Evolutionary conservation across 805 yeast genomes (phyloP).

Genomic region (Scheffersomyces spartinae): DNA sequence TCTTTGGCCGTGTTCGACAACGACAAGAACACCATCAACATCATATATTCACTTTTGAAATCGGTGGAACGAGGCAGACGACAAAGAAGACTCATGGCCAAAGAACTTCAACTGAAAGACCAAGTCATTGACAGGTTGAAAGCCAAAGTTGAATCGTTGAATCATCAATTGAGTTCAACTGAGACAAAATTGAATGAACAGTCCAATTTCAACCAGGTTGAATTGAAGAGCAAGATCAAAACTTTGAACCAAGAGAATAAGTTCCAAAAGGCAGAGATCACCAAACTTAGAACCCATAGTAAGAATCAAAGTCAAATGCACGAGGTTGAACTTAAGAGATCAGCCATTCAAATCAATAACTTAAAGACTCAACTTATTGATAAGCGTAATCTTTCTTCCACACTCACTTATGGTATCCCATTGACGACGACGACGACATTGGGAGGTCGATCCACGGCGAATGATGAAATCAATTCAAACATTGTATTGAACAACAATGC

Average conservation of each 20-base stretch:
- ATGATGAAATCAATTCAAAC: constrained; percentile 10
- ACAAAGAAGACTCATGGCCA: constrained; percentile 18
- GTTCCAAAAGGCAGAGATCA: too few species aligned
- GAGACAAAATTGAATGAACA: constrained; percentile 9
- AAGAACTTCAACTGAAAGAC: too few species aligned
- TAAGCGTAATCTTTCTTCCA: constrained; percentile 17
- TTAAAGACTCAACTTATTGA: constrained; percentile 24
- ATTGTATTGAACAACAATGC: constrained; percentile 22
- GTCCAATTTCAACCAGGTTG: constrained; percentile 12
- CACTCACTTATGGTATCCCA: constrained; percentile 17
- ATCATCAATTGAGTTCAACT: constrained; percentile 8
- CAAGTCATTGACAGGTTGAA: constrained; percentile 13
- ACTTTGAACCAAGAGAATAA: too few species aligned
- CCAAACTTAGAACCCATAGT: too few species aligned
- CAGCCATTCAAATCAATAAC: constrained; percentile 18
- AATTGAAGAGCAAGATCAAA: constrained; percentile 21
- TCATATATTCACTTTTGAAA: constrained; percentile 21
- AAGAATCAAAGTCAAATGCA: too few species aligned
- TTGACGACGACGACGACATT: constrained; percentile 3
- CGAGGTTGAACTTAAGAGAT: too few species aligned
- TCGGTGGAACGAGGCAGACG: constrained; percentile 20
- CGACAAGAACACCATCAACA: constrained; percentile 26
- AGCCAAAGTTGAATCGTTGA: constrained; percentile 11
- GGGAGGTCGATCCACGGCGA: constrained; percentile 1
- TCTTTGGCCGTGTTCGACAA: too few species aligned